These are phyloP conservation scores for Nannizziopsis arthrosporioides DNA, from an alignment of 2,329 filamentous ascomycete genomes.

Conservation along the genomic window DNA sequence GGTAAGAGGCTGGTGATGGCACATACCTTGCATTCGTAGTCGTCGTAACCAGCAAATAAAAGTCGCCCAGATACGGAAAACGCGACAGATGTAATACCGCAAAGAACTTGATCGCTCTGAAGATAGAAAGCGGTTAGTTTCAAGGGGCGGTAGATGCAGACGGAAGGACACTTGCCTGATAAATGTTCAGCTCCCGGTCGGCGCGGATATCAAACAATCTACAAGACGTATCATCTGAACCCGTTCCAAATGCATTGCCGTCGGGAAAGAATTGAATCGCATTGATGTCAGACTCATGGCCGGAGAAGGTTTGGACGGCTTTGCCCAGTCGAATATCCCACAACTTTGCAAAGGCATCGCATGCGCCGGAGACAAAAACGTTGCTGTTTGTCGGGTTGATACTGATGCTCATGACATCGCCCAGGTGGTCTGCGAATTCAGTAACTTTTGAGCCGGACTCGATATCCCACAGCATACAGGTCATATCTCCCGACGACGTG, in stretches of 20 bases:
- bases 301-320: conserved; percentile 95
- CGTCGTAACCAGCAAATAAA: conserved; percentile 93
- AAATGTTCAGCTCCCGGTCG: conserved; percentile 64
- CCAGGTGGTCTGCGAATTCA: conserved; percentile 95
- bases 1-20: no score
- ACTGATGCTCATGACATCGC: conserved; percentile 99
- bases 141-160: not conserved
- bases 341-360: conserved; percentile 94
- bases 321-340: conserved; percentile 99
- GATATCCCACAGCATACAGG: conserved; percentile 99
- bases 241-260: conserved; percentile 94
- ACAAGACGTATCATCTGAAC: conserved; percentile 94
- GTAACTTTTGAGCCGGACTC: conserved; percentile 95
- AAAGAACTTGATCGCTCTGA: conserved; percentile 92
- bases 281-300: conserved; percentile 98
- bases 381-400: conserved; percentile 99
- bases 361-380: conserved; percentile 97
- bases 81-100: conserved; percentile 94
- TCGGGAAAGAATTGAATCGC: conserved; percentile 99
- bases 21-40: conserved; percentile 98
- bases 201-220: conserved; percentile 95
- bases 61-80: conserved; percentile 93
- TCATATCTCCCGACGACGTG: conserved; percentile 98
- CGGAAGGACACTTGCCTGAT: conserved; percentile 42
- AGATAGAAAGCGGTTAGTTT: conserved; percentile 11